phyloP scores from a whole-genome alignment of 2,329 filamentous ascomycete genomes.

The Ophiostoma himal-ulmi region DNA sequence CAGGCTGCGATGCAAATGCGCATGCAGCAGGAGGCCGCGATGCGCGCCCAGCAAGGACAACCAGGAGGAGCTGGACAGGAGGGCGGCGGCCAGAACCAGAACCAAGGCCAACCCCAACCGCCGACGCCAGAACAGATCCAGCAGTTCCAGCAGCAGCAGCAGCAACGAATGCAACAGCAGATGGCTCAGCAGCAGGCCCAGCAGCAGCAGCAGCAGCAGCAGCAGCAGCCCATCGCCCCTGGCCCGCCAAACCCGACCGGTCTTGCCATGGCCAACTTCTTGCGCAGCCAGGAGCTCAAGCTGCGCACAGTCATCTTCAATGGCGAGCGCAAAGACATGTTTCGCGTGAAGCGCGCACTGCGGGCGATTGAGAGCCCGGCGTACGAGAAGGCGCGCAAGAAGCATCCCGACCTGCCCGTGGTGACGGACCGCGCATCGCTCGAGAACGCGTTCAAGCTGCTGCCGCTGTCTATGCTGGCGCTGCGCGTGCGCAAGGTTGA shows the following conservation, averaged over 20 bases:
- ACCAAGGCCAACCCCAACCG: constrained; percentile 37
- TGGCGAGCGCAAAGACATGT: constrained; percentile 97
- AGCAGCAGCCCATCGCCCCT: constrained; percentile 61
- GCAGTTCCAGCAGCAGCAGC: constrained; percentile 25
- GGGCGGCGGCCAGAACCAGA: not conserved
- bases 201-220: constrained; percentile 30
- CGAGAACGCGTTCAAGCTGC: constrained; percentile 84
- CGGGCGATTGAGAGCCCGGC: constrained; percentile 82
- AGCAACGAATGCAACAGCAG: constrained; percentile 37
- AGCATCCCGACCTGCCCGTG: constrained; percentile 82
- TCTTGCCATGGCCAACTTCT: constrained; percentile 81
- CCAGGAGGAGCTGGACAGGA: not conserved
- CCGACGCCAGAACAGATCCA: constrained; percentile 38
- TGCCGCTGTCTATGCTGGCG: constrained; percentile 89
- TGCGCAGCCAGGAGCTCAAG: constrained; percentile 80
- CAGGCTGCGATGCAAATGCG: constrained; percentile 49
- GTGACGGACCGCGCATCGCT: constrained; percentile 83
- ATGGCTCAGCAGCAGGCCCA: constrained; percentile 31
- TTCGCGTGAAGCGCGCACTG: constrained; percentile 94
- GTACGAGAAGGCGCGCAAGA: constrained; percentile 82
- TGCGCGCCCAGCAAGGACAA: constrained; percentile 35
- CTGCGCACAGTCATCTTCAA: constrained; percentile 85
- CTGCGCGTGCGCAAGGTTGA: constrained; percentile 82
- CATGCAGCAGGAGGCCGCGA: constrained; percentile 39
- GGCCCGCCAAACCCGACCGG: constrained; percentile 85